A percentile compares a stretch with the other conserved stretches of the same genome.
Conservation (phyloP, 257 asterid genomes). For the Primulina eburnea region DNA sequence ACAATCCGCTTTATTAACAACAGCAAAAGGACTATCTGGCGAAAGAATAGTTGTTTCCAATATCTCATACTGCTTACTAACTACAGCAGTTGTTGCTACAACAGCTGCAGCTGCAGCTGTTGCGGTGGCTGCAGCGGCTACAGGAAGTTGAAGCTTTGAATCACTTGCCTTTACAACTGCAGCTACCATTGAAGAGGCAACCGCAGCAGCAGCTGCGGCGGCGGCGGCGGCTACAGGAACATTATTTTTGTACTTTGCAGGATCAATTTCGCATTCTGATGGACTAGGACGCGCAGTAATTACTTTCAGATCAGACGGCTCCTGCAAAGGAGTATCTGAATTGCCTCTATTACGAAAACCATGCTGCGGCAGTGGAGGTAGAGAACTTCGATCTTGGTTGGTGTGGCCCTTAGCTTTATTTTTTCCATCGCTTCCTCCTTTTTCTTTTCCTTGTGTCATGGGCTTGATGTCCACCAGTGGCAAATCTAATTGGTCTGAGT, state of each 20-base stretch:
- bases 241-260: slow-evolving; percentile 39
- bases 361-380: slow-evolving; percentile 78
- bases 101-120: slow-evolving; percentile 49
- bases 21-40: slow-evolving; percentile 42
- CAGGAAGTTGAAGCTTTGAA: slow-evolving; percentile 68
- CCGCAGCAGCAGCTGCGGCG: slow-evolving; percentile 88
- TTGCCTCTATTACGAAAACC: slow-evolving; percentile 40
- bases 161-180: slow-evolving; percentile 63
- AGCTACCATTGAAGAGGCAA: slow-evolving; percentile 94
- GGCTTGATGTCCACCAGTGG: slow-evolving; percentile 39
- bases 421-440: slow-evolving; percentile 34
- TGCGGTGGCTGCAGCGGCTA: slow-evolving; percentile 90
- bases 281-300: slow-evolving; percentile 33
- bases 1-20: slow-evolving; percentile 32
- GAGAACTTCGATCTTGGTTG: slow-evolving; percentile 43
- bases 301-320: slow-evolving; percentile 39
- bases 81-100: slow-evolving; percentile 77
- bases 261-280: slow-evolving; percentile 40
- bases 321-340: slow-evolving; percentile 37
- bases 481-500: slow-evolving; percentile 46
- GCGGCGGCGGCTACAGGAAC: slow-evolving; percentile 87
- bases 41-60: slow-evolving; percentile 48
- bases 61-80: slow-evolving; percentile 64
- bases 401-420: slow-evolving; percentile 30
- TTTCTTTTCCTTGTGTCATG: slow-evolving; percentile 39